Percentiles rank a stretch among this genome's conserved stretches.
Evolutionary conservation across 2,329 filamentous ascomycete genomes (phyloP).

Genomic region (Calonectria henricotiae): DNA sequence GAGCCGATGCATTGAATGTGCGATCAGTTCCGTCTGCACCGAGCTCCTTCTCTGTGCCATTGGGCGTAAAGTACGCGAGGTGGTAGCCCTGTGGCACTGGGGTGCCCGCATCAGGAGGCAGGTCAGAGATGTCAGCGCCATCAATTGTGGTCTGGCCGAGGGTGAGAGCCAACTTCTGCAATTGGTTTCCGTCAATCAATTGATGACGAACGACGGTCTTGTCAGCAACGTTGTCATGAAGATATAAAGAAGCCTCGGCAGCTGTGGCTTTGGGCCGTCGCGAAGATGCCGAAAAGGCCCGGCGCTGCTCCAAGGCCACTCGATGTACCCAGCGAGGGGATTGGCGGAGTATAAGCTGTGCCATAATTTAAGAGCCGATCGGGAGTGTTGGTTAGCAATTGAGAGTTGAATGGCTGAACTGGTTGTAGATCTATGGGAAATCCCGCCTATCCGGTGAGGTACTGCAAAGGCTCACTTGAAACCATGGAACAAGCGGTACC

Average conservation of each 20-base stretch:
- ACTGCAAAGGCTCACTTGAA: not conserved
- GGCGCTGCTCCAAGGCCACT: slow-evolving; percentile 33
- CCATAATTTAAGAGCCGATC: not conserved
- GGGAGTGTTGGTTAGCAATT: not conserved
- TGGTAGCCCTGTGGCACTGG: slow-evolving; percentile 74
- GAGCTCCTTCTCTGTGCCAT: slow-evolving; percentile 69
- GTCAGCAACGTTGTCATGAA: slow-evolving; percentile 54
- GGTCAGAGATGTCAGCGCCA: slow-evolving; percentile 59
- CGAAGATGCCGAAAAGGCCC: slow-evolving; percentile 38
- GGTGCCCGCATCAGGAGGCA: slow-evolving; percentile 62
- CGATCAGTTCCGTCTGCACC: slow-evolving; percentile 75
- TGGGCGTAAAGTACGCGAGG: slow-evolving; percentile 76
- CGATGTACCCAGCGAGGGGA: slow-evolving; percentile 35
- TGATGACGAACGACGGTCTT: slow-evolving; percentile 60
- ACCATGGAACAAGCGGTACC: not conserved
- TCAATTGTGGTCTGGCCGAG: slow-evolving; percentile 67
- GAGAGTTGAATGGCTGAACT: not conserved
- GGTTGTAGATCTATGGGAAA: not conserved
- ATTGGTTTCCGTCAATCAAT: slow-evolving; percentile 74
- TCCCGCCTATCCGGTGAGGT: not conserved
- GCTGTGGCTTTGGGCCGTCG: slow-evolving; percentile 43
- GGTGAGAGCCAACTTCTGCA: slow-evolving; percentile 75
- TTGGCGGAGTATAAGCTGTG: slow-evolving; percentile 21
- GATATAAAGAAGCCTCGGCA: slow-evolving; percentile 53
- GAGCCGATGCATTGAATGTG: slow-evolving; percentile 72